Percentiles rank a stretch among this genome's conserved stretches.
Evolutionary conservation across 805 yeast species (phyloP).

Genomic region (Millerago galiae): DNA sequence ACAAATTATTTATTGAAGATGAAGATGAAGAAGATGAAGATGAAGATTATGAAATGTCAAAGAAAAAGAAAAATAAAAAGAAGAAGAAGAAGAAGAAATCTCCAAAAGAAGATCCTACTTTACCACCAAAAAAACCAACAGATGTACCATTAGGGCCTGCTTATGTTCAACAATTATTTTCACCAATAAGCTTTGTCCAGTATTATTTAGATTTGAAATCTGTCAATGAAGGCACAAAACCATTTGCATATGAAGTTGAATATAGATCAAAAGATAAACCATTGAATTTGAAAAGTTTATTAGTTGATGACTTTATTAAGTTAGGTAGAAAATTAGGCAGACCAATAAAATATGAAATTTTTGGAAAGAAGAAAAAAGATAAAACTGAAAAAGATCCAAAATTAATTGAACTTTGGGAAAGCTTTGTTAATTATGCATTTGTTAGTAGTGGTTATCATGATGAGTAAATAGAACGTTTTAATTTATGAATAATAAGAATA

Average conservation of each 20-base stretch:
- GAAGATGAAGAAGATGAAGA: constrained; percentile 7
- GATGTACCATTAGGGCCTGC: constrained; percentile 65
- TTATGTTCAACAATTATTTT: constrained; percentile 58
- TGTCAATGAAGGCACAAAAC: constrained; percentile 36
- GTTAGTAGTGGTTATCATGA: constrained; percentile 58
- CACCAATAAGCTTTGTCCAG: constrained; percentile 70
- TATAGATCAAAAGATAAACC: constrained; percentile 60
- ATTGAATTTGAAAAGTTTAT: constrained; percentile 46
- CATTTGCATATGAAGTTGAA: constrained; percentile 56
- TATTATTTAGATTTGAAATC: constrained; percentile 59
- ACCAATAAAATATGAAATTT: constrained; percentile 23
- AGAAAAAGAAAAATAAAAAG: constrained; percentile 2
- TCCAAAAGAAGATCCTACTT: constrained; percentile 45
- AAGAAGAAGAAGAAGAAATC: constrained; percentile 24
- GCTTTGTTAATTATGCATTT: constrained; percentile 53
- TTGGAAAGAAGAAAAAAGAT: constrained; percentile 9
- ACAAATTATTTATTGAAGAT: constrained; percentile 20
- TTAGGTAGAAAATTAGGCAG: constrained; percentile 48
- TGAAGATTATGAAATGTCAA: background rate
- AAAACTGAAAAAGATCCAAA: constrained; percentile 12
- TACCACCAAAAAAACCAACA: constrained; percentile 56
- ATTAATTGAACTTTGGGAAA: constrained; percentile 46
- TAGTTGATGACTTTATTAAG: constrained; percentile 58
- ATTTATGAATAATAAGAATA: too few relatives aligned
- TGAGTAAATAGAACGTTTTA: constrained; percentile 4